Conservation (phyloP, 2,329 filamentous ascomycete genomes). For the Cercospora sesami region DNA sequence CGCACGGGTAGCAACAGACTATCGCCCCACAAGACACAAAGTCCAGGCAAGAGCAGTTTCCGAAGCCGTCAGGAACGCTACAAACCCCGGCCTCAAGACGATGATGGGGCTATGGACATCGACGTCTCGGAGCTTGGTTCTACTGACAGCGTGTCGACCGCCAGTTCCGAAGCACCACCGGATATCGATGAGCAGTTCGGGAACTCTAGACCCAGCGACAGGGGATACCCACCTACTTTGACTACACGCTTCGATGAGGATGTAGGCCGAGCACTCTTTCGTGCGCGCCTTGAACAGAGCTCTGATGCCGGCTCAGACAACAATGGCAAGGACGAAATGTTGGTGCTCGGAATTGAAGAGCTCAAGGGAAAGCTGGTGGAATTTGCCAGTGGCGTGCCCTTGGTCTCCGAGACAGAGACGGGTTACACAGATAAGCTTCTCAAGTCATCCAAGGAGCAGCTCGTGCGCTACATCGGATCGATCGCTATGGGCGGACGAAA, state of each 20-base stretch:
- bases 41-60: slow-evolving; percentile 2
- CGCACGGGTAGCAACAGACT: background rate
- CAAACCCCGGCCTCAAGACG: background rate
- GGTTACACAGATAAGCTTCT: slow-evolving; percentile 8
- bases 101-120: background rate
- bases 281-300: background rate
- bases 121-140: background rate
- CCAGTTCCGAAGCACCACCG: background rate
- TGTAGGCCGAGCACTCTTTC: background rate
- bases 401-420: background rate
- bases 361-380: background rate
- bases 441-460: slow-evolving; percentile 13
- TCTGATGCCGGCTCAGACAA: background rate
- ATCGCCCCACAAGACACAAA: background rate
- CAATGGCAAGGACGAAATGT: slow-evolving; percentile 12
- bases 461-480: slow-evolving; percentile 39
- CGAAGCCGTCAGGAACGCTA: background rate
- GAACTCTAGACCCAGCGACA: background rate
- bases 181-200: background rate
- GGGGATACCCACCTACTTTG: background rate
- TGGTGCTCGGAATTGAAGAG: slow-evolving; percentile 6
- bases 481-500: slow-evolving; percentile 32
- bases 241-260: background rate
- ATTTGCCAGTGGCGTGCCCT: background rate
- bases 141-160: slow-evolving; percentile 1